Evolutionary conservation across 805 yeast species (phyloP).

Genomic region (Yarrowia alimentaria): DNA sequence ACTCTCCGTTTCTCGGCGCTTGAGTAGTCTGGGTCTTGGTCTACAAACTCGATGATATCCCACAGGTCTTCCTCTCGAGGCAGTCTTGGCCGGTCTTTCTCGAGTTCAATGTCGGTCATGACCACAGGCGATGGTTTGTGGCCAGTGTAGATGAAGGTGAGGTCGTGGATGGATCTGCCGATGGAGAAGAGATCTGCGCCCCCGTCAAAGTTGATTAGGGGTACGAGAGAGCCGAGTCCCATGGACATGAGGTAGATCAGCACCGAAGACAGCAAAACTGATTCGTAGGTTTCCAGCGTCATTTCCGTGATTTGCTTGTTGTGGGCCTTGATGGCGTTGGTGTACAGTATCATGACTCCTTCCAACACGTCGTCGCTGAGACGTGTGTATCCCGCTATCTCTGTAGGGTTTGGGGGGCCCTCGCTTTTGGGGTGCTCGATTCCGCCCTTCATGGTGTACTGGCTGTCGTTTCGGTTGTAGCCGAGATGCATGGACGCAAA

Average conservation of each 20-base stretch:
- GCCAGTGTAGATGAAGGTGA: neutral
- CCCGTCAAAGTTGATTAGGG: slow-evolving; percentile 2
- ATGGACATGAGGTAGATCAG: slow-evolving; percentile 5
- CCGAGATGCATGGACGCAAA: slow-evolving; percentile 17
- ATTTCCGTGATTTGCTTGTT: neutral
- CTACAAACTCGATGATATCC: slow-evolving; percentile 9
- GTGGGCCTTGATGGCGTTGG: neutral
- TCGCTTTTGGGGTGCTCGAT: neutral
- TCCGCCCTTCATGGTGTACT: neutral
- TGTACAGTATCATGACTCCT: neutral
- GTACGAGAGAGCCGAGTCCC: slow-evolving; percentile 1
- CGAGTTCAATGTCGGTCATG: neutral
- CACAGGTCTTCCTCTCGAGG: slow-evolving; percentile 9
- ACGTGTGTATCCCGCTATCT: neutral
- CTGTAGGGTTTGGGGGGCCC: neutral
- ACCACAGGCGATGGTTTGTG: neutral
- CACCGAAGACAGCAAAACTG: neutral
- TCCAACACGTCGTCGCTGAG: slow-evolving; percentile 5
- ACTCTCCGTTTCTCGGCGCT: neutral
- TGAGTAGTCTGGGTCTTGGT: neutral
- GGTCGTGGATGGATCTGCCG: neutral
- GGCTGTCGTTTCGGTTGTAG: slow-evolving; percentile 2
- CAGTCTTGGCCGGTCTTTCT: neutral
- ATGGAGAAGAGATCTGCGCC: neutral
- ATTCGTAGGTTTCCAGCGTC: neutral